Percentiles rank a stretch among this genome's conserved stretches.
Conservation (phyloP, 495 filamentous ascomycete species). For the Hypoxylon subgilvum region DNA sequence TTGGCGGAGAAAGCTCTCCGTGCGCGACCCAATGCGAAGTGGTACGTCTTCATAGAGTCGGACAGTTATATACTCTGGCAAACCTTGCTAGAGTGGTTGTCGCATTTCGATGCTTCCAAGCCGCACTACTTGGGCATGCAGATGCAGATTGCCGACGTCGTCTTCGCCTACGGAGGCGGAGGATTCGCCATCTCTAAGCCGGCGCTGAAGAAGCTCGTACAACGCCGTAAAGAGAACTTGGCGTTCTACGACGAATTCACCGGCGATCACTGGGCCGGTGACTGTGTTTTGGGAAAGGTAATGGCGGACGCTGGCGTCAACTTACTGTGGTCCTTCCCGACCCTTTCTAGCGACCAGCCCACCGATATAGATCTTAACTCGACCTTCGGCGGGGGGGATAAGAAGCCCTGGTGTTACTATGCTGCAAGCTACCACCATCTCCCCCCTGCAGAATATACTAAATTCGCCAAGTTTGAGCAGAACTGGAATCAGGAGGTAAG, state of each 20-base stretch:
- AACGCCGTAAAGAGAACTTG: conserved; percentile 36
- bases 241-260: conserved; percentile 42
- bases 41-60: conserved; percentile 70
- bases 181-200: conserved; percentile 60
- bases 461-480: conserved; percentile 55
- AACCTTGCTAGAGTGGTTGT: conserved; percentile 59
- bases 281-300: conserved; percentile 59
- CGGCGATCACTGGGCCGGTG: conserved; percentile 57
- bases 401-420: conserved; percentile 57
- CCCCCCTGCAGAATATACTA: conserved; percentile 47
- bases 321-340: conserved; percentile 57
- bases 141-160: conserved; percentile 45
- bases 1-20: conserved; percentile 60
- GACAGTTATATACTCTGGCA: conserved; percentile 68
- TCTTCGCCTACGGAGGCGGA: conserved; percentile 62
- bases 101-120: conserved; percentile 50
- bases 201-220: conserved; percentile 51
- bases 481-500: conserved; percentile 51
- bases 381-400: conserved; percentile 48
- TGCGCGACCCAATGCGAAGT: conserved; percentile 56
- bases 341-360: conserved; percentile 45
- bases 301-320: conserved; percentile 49
- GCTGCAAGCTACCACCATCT: conserved; percentile 59
- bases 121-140: conserved; percentile 59
- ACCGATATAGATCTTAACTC: conserved; percentile 50